A percentile compares a stretch with the other conserved stretches of the same genome.
Evolutionary conservation across 345 rosid genomes (phyloP).

Genomic region (Orychophragmus violaceus): DNA sequence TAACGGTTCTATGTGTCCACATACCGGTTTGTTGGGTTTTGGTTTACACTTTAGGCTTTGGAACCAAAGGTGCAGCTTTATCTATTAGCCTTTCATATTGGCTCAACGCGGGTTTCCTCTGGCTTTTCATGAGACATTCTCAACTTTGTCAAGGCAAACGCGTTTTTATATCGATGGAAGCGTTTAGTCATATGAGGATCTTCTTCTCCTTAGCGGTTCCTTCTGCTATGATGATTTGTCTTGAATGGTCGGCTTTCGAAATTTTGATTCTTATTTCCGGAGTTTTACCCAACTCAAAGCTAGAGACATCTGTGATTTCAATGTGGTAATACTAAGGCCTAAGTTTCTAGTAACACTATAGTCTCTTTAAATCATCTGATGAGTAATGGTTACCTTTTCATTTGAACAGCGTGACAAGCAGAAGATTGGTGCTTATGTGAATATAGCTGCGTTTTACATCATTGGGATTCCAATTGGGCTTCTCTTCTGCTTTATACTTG

Average conservation of each 20-base stretch:
- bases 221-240: constrained; percentile 29
- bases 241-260: constrained; percentile 57
- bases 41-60: background rate
- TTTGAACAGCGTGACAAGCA: background rate
- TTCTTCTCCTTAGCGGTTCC: constrained; percentile 17
- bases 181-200: background rate
- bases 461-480: constrained; percentile 2
- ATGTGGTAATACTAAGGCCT: constrained; percentile 30
- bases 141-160: background rate
- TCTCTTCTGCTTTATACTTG: constrained; percentile 1
- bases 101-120: constrained; percentile 7
- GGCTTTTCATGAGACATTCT: constrained; percentile 6
- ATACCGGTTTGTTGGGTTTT: constrained; percentile 15
- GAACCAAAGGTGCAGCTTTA: constrained; percentile 20
- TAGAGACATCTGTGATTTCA: constrained; percentile 46
- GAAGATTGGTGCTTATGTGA: constrained; percentile 7
- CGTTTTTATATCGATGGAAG: background rate
- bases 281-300: constrained; percentile 40
- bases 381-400: too few species aligned
- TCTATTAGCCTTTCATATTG: constrained; percentile 12
- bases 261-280: constrained; percentile 44
- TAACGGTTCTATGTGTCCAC: background rate
- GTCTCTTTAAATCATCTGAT: background rate
- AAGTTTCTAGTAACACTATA: background rate
- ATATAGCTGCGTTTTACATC: constrained; percentile 9